Evolutionary conservation across 2,329 filamentous ascomycete genomes (phyloP).

Genomic region (Cladophialophora psammophila): DNA sequence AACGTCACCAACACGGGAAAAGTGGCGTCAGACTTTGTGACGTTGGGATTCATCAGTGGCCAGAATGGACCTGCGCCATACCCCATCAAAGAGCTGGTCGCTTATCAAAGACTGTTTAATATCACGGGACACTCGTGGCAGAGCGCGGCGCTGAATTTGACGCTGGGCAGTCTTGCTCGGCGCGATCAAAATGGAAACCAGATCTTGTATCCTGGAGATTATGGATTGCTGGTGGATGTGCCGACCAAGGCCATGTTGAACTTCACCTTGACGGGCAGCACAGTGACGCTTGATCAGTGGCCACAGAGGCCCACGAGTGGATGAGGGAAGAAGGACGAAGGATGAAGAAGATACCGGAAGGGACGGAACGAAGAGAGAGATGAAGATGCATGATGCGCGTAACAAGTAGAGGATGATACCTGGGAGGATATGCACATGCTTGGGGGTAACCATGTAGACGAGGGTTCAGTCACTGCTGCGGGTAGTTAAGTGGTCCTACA

Average conservation of each 20-base stretch:
- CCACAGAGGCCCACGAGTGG: constrained; percentile 38
- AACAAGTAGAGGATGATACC: neutral
- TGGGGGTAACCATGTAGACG: neutral
- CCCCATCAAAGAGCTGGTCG: constrained; percentile 54
- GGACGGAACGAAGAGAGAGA: constrained; percentile 4
- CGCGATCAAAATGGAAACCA: constrained; percentile 49
- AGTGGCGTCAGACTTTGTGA: constrained; percentile 51
- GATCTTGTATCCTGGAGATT: constrained; percentile 52
- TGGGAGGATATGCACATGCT: neutral
- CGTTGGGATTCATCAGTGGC: constrained; percentile 49
- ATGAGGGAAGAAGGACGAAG: neutral
- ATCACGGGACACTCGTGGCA: constrained; percentile 41
- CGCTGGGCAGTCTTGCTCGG: constrained; percentile 49
- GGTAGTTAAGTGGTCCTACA: too few relatives aligned
- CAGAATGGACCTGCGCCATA: constrained; percentile 50
- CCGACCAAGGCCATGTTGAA: constrained; percentile 44
- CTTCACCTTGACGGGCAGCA: constrained; percentile 47
- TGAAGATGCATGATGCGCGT: neutral
- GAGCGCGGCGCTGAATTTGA: constrained; percentile 47
- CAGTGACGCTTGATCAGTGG: constrained; percentile 46
- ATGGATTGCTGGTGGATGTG: constrained; percentile 53
- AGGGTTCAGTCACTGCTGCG: neutral
- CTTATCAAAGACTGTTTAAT: constrained; percentile 47
- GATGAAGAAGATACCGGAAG: neutral
- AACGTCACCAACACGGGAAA: constrained; percentile 49